These are phyloP conservation scores for Calophaca sinica DNA, from an alignment of 306 rosid species.

Conservation along the genomic window DNA sequence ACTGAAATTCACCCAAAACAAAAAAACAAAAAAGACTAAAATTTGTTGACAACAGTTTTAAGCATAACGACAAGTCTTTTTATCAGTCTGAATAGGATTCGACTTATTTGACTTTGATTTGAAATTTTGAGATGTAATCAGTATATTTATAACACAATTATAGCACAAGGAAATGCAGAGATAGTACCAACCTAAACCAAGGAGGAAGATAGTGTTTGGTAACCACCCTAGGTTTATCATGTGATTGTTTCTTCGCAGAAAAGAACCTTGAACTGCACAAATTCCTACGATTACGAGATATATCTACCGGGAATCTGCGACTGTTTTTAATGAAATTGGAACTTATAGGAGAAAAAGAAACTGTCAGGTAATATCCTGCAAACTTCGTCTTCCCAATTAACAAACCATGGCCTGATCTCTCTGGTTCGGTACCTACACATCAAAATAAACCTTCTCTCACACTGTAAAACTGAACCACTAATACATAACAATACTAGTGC, in stretches of 20 bases:
- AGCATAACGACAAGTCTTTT: no score
- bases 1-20: conserved; percentile 54
- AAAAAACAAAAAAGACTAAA: conserved; percentile 25
- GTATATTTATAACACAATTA: no score
- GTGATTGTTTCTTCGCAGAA: conserved; percentile 44
- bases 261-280: conserved; percentile 45
- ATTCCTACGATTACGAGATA: conserved; percentile 47
- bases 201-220: conserved; percentile 76
- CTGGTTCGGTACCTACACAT: conserved; percentile 47
- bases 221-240: conserved; percentile 53
- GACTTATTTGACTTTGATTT: no score
- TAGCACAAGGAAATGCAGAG: not conserved
- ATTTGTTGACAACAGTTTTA: not conserved
- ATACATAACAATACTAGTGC: conserved; percentile 1
- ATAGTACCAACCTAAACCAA: conserved; percentile 72
- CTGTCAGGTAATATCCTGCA: conserved; percentile 61
- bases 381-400: conserved; percentile 69
- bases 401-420: conserved; percentile 53
- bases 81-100: no score
- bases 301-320: conserved; percentile 51
- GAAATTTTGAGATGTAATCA: no score
- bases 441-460: conserved; percentile 38
- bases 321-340: conserved; percentile 52
- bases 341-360: conserved; percentile 59
- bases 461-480: not conserved